These are phyloP conservation scores for Phytophthora pisi DNA, from an alignment of 352 stramenopile genomes.

Conservation along the genomic window DNA sequence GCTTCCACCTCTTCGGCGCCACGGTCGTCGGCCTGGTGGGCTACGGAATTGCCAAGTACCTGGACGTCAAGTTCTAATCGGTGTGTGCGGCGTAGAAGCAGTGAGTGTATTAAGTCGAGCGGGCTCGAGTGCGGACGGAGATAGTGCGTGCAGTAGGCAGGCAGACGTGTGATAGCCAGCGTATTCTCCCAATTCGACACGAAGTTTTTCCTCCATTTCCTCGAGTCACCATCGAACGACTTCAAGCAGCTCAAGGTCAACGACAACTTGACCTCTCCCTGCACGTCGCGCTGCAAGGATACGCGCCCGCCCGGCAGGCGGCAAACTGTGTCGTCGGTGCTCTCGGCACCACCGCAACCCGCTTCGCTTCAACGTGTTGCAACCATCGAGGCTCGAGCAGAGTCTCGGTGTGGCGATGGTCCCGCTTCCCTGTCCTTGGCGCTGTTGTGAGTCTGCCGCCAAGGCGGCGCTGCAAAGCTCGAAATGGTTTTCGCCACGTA, in stretches of 20 bases:
- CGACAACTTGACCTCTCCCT: constrained; percentile 3
- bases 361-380: constrained; percentile 22
- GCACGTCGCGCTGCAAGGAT: constrained; percentile 22
- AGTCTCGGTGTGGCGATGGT: neutral
- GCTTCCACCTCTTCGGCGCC: constrained; percentile 62
- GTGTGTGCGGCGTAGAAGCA: constrained; percentile 18
- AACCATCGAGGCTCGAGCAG: neutral
- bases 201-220: constrained; percentile 2
- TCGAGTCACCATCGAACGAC: neutral
- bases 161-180: constrained; percentile 1
- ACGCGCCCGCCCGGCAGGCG: constrained; percentile 6
- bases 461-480: neutral
- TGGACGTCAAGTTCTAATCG: constrained; percentile 56
- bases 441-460: neutral
- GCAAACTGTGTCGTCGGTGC: constrained; percentile 5
- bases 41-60: constrained; percentile 65
- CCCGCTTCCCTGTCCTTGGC: no score
- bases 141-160: constrained; percentile 11
- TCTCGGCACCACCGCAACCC: constrained; percentile 28
- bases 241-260: neutral
- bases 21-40: constrained; percentile 64
- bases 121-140: constrained; percentile 7
- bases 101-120: constrained; percentile 28
- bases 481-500: constrained; percentile 4
- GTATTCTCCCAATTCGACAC: constrained; percentile 21